phyloP scores from a whole-genome alignment of 2,329 filamentous ascomycete species.

The Eutypella sp. region DNA sequence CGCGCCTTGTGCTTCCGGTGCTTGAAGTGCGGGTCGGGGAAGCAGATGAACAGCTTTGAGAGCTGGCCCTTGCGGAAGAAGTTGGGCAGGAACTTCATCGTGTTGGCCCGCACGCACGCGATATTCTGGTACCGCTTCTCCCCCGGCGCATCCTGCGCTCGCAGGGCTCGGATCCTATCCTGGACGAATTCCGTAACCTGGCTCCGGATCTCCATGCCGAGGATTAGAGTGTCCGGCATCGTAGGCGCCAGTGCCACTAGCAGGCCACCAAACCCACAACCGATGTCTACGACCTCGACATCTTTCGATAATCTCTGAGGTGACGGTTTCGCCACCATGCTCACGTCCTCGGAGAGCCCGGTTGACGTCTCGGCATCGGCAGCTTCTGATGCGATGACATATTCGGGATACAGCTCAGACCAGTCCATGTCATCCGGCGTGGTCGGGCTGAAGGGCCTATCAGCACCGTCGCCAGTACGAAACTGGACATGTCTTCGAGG shows the following conservation, averaged over 20 bases:
- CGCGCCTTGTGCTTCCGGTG: slow-evolving; percentile 93
- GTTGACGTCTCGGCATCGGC: slow-evolving; percentile 18
- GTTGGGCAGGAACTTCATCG: slow-evolving; percentile 99
- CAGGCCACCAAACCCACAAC: slow-evolving; percentile 91
- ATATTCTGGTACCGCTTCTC: slow-evolving; percentile 72
- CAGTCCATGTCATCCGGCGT: slow-evolving; percentile 86
- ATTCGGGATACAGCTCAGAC: slow-evolving; percentile 77
- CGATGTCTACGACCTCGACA: slow-evolving; percentile 92
- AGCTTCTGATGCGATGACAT: slow-evolving; percentile 39
- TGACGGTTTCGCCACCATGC: slow-evolving; percentile 5
- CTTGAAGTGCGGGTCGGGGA: slow-evolving; percentile 98
- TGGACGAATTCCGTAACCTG: slow-evolving; percentile 89
- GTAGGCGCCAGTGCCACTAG: slow-evolving; percentile 78
- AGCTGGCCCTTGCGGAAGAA: slow-evolving; percentile 83
- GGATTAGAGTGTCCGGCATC: slow-evolving; percentile 74
- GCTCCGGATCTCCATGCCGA: slow-evolving; percentile 89
- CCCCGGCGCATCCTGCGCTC: slow-evolving; percentile 56
- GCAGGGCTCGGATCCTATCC: slow-evolving; percentile 78
- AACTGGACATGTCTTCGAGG: too few relatives aligned
- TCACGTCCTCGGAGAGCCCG: slow-evolving; percentile 10
- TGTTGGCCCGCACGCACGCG: slow-evolving; percentile 83
- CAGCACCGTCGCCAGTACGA: slow-evolving; percentile 7
- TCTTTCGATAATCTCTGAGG: slow-evolving; percentile 52
- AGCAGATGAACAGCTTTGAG: slow-evolving; percentile 92
- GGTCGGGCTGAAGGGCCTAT: slow-evolving; percentile 56